Percentiles rank a stretch among this genome's conserved stretches.
phyloP scores from a whole-genome alignment of 192 early-diverging fungal genomes.

The Mortierella hygrophila region DNA sequence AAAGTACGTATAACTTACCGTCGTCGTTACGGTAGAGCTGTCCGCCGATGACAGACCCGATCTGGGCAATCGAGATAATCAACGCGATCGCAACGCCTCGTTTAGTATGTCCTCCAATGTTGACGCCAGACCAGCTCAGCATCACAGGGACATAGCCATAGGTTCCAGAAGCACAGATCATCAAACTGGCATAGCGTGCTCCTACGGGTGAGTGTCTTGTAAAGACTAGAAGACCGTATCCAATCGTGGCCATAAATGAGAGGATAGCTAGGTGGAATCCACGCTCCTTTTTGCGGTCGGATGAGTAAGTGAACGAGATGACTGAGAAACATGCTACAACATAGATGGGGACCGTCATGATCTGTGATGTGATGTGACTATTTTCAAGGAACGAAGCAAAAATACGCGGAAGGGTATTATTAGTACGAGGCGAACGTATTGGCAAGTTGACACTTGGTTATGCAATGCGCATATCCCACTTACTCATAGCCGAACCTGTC shows the following conservation, averaged over 20 bases:
- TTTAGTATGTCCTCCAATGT: slow-evolving; percentile 80
- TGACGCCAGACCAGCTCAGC: slow-evolving; percentile 68
- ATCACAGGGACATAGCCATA: slow-evolving; percentile 67
- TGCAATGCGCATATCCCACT: not conserved
- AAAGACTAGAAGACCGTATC: slow-evolving; percentile 57
- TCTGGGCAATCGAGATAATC: slow-evolving; percentile 72
- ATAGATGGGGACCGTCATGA: slow-evolving; percentile 63
- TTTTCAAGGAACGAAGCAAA: not conserved
- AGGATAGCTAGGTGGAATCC: slow-evolving; percentile 55
- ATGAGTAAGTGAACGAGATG: slow-evolving; percentile 18
- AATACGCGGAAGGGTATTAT: not conserved
- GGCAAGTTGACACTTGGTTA: not conserved
- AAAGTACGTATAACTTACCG: not conserved
- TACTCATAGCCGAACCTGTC: slow-evolving; percentile 1
- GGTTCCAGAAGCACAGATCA: slow-evolving; percentile 55
- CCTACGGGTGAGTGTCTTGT: slow-evolving; percentile 17
- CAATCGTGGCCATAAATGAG: slow-evolving; percentile 46
- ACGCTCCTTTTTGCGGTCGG: slow-evolving; percentile 36
- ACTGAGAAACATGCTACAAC: slow-evolving; percentile 50
- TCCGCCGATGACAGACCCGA: slow-evolving; percentile 75
- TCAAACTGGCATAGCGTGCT: slow-evolving; percentile 48
- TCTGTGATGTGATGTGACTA: slow-evolving; percentile 30
- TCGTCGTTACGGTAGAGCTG: slow-evolving; percentile 76
- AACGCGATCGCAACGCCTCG: slow-evolving; percentile 72
- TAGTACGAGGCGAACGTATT: not conserved